These are phyloP conservation scores for Corymbia maculata DNA, from an alignment of 345 rosid genomes.

Conservation along the genomic window DNA sequence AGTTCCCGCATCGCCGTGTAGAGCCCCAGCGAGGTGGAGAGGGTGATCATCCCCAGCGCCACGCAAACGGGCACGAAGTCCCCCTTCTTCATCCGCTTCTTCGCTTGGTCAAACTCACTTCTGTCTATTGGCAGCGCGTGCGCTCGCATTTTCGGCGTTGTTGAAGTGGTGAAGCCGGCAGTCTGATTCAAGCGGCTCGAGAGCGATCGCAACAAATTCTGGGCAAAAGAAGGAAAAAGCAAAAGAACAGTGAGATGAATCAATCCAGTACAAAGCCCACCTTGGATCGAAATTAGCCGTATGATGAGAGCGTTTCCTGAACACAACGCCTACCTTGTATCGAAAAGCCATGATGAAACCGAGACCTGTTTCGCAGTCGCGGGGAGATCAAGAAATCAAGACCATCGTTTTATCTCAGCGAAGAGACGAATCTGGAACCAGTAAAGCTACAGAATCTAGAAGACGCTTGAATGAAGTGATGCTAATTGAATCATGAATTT, in stretches of 20 bases:
- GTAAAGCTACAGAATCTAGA: not conserved
- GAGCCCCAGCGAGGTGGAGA: conserved; percentile 43
- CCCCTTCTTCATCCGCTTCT: conserved; percentile 6
- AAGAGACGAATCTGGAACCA: not conserved
- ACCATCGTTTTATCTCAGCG: not conserved
- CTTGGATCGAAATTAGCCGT: not conserved
- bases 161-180: not conserved
- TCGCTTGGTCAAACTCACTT: not conserved
- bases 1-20: conserved; percentile 48
- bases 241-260: not conserved
- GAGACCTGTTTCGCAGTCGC: not conserved
- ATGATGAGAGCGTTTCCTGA: not conserved
- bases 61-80: conserved; percentile 31
- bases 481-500: not conserved
- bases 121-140: not conserved
- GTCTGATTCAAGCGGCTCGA: not conserved
- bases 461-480: not conserved
- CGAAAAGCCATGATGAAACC: not conserved
- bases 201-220: not conserved
- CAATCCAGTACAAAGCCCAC: not conserved
- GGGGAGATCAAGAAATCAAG: not conserved
- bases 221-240: not conserved
- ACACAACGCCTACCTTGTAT: not conserved
- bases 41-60: conserved; percentile 29
- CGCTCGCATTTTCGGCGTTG: not conserved